These are phyloP conservation scores for Lentinula aciculospora DNA, from an alignment of 768 basidiomycete genomes.

Conservation along the genomic window DNA sequence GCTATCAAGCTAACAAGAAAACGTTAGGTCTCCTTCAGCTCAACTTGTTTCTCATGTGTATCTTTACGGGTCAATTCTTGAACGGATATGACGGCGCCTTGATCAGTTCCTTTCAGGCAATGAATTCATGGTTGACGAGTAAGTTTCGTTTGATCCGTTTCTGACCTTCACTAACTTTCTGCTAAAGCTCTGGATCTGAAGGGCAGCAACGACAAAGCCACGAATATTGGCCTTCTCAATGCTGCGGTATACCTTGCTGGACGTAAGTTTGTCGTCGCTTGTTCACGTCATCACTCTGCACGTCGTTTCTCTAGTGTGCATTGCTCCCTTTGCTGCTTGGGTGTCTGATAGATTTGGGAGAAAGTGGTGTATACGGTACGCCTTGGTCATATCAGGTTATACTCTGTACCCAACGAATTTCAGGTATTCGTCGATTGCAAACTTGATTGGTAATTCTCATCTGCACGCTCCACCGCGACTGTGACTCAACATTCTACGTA, in stretches of 20 bases:
- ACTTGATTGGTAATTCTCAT: not conserved
- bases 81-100: slow-evolving; percentile 6
- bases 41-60: slow-evolving; percentile 1
- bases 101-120: slow-evolving; percentile 3
- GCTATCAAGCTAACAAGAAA: not conserved
- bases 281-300: not conserved
- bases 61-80: slow-evolving; percentile 5
- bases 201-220: not conserved
- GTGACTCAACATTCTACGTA: not conserved
- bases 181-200: not conserved
- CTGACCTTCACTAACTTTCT: not conserved
- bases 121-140: slow-evolving; percentile 4
- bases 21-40: slow-evolving; percentile 3
- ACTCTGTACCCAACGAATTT: not conserved
- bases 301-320: not conserved
- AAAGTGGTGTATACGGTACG: slow-evolving; percentile 7
- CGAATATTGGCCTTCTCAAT: slow-evolving; percentile 3
- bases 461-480: not conserved
- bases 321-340: slow-evolving; percentile 2
- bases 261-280: not conserved
- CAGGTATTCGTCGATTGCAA: not conserved
- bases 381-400: no score
- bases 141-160: not conserved
- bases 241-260: slow-evolving; percentile 5
- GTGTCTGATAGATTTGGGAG: slow-evolving; percentile 3